phyloP scores from a whole-genome alignment of 805 yeast genomes.

The Kockiozyma suomiensis region DNA sequence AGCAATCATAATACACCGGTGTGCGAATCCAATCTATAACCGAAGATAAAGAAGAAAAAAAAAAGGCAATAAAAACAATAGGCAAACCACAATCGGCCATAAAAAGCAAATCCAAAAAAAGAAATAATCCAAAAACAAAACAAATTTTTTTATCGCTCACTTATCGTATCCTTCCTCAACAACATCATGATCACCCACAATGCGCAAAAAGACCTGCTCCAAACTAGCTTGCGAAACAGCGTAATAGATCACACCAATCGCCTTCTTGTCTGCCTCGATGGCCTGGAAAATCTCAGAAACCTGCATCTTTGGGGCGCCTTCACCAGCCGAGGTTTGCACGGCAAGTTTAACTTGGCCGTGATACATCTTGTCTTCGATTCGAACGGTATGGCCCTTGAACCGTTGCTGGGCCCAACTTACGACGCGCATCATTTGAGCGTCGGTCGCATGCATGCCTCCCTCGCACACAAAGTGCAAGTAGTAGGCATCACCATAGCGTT shows the following conservation, averaged over 20 bases:
- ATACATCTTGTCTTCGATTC: constrained; percentile 39
- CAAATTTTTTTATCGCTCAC: too few species aligned
- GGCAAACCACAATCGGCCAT: neutral
- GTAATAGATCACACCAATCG: constrained; percentile 38
- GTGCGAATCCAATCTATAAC: neutral
- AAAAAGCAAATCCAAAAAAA: neutral
- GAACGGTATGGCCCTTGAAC: constrained; percentile 37
- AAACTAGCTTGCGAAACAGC: constrained; percentile 41
- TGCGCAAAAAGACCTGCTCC: constrained; percentile 43
- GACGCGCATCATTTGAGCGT: constrained; percentile 37
- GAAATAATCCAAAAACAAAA: too few species aligned
- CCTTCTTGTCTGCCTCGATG: constrained; percentile 28
- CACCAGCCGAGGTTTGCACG: constrained; percentile 35
- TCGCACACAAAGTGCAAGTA: constrained; percentile 41
- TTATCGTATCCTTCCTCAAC: constrained; percentile 37
- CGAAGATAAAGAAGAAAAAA: neutral
- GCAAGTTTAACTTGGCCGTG: constrained; percentile 42
- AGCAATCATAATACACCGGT: neutral
- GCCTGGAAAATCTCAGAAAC: constrained; percentile 35
- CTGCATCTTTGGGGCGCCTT: constrained; percentile 32
- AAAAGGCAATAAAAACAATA: neutral
- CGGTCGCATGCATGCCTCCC: constrained; percentile 39
- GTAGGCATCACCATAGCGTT: constrained; percentile 39
- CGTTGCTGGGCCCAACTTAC: constrained; percentile 35
- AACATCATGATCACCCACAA: constrained; percentile 40